A percentile compares a stretch with the other conserved stretches of the same genome.
Conservation (phyloP, 495 filamentous ascomycete genomes). For the Polyplosphaeria fusca region DNA sequence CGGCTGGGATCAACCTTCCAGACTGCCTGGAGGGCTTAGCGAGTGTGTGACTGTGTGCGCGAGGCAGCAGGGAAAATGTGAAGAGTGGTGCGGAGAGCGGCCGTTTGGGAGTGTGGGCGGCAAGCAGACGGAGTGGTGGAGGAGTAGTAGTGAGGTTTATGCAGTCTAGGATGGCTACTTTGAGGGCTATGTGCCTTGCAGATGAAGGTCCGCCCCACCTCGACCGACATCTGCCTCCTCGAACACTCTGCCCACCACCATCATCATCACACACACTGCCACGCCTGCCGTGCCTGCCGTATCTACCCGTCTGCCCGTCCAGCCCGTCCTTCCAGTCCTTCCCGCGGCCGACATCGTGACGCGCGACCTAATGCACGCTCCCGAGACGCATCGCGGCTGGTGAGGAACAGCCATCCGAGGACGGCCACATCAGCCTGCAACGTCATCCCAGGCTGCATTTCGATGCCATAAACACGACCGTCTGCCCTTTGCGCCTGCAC, state of each 20-base stretch:
- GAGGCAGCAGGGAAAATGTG: neutral
- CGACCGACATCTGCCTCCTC: neutral
- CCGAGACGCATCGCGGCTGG: conserved; percentile 5
- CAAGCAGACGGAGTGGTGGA: neutral
- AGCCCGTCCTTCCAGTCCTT: too few species aligned
- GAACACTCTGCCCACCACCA: neutral
- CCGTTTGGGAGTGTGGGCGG: conserved; percentile 1
- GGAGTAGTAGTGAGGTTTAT: neutral
- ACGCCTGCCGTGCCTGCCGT: too few species aligned
- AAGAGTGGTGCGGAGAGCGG: neutral
- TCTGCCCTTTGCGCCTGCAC: neutral
- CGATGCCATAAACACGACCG: neutral
- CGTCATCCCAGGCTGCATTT: conserved; percentile 30
- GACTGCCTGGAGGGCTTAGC: neutral
- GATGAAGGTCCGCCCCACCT: conserved; percentile 12
- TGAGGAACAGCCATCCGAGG: conserved; percentile 14
- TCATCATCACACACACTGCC: neutral
- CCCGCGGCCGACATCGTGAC: neutral
- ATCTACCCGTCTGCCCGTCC: too few species aligned
- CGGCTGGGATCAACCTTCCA: conserved; percentile 15
- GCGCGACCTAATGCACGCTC: conserved; percentile 20
- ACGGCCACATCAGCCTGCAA: conserved; percentile 30
- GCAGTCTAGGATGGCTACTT: neutral
- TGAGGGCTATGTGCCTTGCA: conserved; percentile 25
- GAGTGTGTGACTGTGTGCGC: conserved; percentile 21